Evolutionary conservation across 2,329 filamentous ascomycete species (phyloP).

Genomic region (Zymoseptoria crescenta): DNA sequence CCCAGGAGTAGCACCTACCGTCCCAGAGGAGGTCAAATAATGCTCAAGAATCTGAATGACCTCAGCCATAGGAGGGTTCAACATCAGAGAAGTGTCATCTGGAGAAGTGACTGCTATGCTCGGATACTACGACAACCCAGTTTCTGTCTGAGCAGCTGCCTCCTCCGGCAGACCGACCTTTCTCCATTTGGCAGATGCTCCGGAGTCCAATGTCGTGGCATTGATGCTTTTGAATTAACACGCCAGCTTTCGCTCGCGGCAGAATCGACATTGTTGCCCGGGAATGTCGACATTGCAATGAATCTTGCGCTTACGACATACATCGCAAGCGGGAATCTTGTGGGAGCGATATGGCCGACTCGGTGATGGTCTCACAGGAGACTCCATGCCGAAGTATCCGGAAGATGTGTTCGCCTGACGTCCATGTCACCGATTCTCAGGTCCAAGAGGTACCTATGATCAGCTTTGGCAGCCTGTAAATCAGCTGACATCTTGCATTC

Average conservation of each 20-base stretch:
- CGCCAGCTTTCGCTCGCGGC: slow-evolving; percentile 31
- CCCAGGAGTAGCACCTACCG: slow-evolving; percentile 17
- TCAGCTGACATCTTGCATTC: too few relatives aligned
- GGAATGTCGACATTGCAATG: slow-evolving; percentile 36
- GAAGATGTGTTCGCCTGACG: too few relatives aligned
- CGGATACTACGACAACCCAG: slow-evolving; percentile 17
- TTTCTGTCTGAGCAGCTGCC: background rate
- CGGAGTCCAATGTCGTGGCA: background rate
- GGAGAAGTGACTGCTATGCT: slow-evolving; percentile 19
- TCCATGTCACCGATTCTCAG: too few relatives aligned
- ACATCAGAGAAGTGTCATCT: slow-evolving; percentile 32
- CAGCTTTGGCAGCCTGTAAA: too few relatives aligned
- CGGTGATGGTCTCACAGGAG: background rate
- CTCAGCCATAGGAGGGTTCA: slow-evolving; percentile 35
- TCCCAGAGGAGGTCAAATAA: slow-evolving; percentile 29
- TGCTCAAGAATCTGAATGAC: slow-evolving; percentile 35
- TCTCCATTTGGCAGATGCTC: slow-evolving; percentile 6
- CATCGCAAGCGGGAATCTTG: slow-evolving; percentile 35
- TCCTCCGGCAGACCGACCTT: slow-evolving; percentile 1
- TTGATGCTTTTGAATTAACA: slow-evolving; percentile 27
- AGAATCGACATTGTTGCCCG: slow-evolving; percentile 33
- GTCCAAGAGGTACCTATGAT: too few relatives aligned
- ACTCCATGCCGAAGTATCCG: background rate
- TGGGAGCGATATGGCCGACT: slow-evolving; percentile 36
- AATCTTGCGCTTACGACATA: slow-evolving; percentile 36